phyloP scores from a whole-genome alignment of 768 basidiomycete species.

The Naganishia onofrii region DNA sequence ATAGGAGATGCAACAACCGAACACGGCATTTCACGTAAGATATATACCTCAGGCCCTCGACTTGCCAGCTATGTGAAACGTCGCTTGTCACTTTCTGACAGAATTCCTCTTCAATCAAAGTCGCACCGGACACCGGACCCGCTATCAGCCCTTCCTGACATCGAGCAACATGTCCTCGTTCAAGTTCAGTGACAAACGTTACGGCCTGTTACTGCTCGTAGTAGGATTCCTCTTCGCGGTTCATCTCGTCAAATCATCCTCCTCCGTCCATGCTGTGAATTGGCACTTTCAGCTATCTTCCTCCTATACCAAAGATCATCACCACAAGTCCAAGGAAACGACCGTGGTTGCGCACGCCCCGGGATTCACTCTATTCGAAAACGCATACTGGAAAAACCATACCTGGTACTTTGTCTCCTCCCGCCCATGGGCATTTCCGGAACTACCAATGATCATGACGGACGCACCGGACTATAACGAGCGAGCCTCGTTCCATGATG shows the following conservation, averaged over 20 bases:
- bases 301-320: neutral
- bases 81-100: no score
- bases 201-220: neutral
- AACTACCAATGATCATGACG: constrained; percentile 24
- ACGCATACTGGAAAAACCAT: constrained; percentile 41
- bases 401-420: constrained; percentile 39
- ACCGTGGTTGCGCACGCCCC: constrained; percentile 34
- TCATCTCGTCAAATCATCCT: neutral
- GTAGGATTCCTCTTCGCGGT: neutral
- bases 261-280: neutral
- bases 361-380: constrained; percentile 38
- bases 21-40: no score
- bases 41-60: no score
- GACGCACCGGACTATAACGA: constrained; percentile 17
- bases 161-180: neutral
- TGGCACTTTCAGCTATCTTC: neutral
- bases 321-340: neutral
- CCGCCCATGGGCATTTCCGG: constrained; percentile 37
- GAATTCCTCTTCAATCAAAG: neutral
- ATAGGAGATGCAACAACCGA: no score
- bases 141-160: neutral
- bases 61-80: no score
- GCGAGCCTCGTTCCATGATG: constrained; percentile 17
- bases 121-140: neutral
- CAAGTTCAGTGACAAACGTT: neutral